Evolutionary conservation across 1,284 basidiomycete species (phyloP).

Genomic region (Mycosarcoma mackinlayi): DNA sequence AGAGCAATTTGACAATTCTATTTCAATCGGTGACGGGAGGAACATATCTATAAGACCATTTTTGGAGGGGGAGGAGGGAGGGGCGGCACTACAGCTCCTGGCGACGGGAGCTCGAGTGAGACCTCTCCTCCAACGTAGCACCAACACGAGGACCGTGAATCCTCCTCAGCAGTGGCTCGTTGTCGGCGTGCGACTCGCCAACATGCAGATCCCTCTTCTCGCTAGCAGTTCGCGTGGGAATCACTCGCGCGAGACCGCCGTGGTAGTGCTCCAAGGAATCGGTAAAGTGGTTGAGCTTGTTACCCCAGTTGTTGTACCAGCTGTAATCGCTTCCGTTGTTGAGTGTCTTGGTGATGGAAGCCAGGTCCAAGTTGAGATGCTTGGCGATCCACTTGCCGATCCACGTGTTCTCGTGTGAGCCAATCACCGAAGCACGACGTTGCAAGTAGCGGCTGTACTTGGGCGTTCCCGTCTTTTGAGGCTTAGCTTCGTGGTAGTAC

Average conservation of each 20-base stretch:
- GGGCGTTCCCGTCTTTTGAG: slow-evolving; percentile 17
- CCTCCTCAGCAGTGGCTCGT: slow-evolving; percentile 38
- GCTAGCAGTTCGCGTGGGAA: slow-evolving; percentile 17
- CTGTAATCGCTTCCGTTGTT: slow-evolving; percentile 56
- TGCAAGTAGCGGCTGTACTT: slow-evolving; percentile 31
- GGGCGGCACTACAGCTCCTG: slow-evolving; percentile 33
- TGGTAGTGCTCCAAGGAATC: slow-evolving; percentile 54
- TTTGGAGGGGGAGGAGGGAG: too few species aligned
- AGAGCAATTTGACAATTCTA: too few species aligned
- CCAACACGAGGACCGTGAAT: slow-evolving; percentile 36
- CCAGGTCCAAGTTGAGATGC: slow-evolving; percentile 50
- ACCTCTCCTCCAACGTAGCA: slow-evolving; percentile 22
- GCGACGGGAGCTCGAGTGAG: slow-evolving; percentile 26
- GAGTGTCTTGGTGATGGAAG: slow-evolving; percentile 41
- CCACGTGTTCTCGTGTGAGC: slow-evolving; percentile 63
- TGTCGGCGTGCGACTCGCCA: slow-evolving; percentile 29
- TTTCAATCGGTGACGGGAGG: too few species aligned
- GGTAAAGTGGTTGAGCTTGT: slow-evolving; percentile 44
- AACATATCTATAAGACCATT: too few species aligned
- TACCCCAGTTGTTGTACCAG: slow-evolving; percentile 51
- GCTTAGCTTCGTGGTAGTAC: slow-evolving; percentile 50
- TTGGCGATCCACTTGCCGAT: slow-evolving; percentile 52
- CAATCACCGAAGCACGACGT: slow-evolving; percentile 27
- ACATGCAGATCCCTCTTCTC: slow-evolving; percentile 32
- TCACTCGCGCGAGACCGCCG: slow-evolving; percentile 39